Evolutionary conservation across 2,329 filamentous ascomycete species (phyloP), one percentile per base, ranked within the genome.

Genomic region (Fusarium pininemorale): DNA sequence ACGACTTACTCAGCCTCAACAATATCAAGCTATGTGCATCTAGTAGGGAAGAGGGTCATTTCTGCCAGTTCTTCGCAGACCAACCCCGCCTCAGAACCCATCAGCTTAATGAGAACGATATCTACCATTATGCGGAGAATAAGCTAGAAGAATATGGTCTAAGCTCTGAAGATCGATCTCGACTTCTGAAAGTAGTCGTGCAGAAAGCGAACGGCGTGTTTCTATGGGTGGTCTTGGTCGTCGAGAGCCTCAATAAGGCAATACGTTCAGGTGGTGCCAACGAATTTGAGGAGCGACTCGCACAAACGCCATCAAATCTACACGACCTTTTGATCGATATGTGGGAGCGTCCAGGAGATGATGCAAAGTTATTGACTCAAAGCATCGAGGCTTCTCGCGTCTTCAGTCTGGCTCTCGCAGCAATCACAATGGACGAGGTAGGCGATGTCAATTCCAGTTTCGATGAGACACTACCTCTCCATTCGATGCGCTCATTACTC

Each of bases 1-100:
- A 53, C 12, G 50, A 53, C 3, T 15, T 53, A 0, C 12, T 37
- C 2, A 3, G 0, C 0, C n/a, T 53, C 0, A 0, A 0, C 1
- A 37, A 37, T 0, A 22, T 53, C 8, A 53, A 37, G 6, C 8
- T 53, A 0, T 53, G 50, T 26, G 50, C 16, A 6, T 53, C 50
- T 0, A 53, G 50, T 1, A 53, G 50, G n/a, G 50, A 53, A 20
- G 50, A 37, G 4, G 0, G 2, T 3, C 12, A 0, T 15, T 53
- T 53, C 3, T 7, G n/a, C 1, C 12, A 0, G n/a, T 53, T 53
- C 3, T 53, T 53, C 2, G 8, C 32, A 3, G 16, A 0, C 0
- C 8, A 37, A 0, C 50, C 50, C 2, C 0, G 9, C 2, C 16
- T 53, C 1, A 37, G 30, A 37, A 53, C 12, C 4, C 50, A 53